phyloP scores from a whole-genome alignment of 1,284 basidiomycete species.

The Porodaedalea pini region DNA sequence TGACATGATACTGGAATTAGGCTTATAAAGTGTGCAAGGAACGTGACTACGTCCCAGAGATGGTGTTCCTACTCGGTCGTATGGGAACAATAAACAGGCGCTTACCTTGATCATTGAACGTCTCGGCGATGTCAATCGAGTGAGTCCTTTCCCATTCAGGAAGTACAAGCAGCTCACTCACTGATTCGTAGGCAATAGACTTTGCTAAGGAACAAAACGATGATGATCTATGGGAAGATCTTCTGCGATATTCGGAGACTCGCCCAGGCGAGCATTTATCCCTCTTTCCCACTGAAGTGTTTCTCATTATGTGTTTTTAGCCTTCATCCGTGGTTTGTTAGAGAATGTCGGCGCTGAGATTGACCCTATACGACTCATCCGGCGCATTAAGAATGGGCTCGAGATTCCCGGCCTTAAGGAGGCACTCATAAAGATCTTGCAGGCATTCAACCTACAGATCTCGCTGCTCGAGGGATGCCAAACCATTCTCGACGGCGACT shows the following conservation, averaged over 20 bases:
- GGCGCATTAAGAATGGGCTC: conserved; percentile 91
- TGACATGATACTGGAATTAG: conserved; percentile 36
- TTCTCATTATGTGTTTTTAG: conserved; percentile 39
- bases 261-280: conserved; percentile 60
- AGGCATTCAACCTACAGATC: conserved; percentile 91
- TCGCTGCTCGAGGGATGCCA: conserved; percentile 89
- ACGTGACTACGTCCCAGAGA: conserved; percentile 88
- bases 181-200: conserved; percentile 76
- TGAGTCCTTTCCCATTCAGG: conserved; percentile 33
- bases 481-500: conserved; percentile 81
- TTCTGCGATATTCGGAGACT: conserved; percentile 91
- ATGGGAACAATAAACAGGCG: conserved; percentile 97
- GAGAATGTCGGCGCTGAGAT: conserved; percentile 98
- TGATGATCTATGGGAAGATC: conserved; percentile 96
- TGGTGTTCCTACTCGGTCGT: conserved; percentile 95
- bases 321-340: conserved; percentile 90
- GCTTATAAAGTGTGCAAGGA: conserved; percentile 87
- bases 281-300: conserved; percentile 1
- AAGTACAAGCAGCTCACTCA: not conserved
- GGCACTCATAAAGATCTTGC: conserved; percentile 93
- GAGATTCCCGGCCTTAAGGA: conserved; percentile 94
- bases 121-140: conserved; percentile 87
- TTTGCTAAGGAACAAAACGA: conserved; percentile 98
- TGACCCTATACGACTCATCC: conserved; percentile 90
- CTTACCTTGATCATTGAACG: conserved; percentile 94